A percentile compares a stretch with the other conserved stretches of the same genome.
Evolutionary conservation across 352 stramenopile genomes (phyloP).

Genomic region (Pythium vanterpoolii): DNA sequence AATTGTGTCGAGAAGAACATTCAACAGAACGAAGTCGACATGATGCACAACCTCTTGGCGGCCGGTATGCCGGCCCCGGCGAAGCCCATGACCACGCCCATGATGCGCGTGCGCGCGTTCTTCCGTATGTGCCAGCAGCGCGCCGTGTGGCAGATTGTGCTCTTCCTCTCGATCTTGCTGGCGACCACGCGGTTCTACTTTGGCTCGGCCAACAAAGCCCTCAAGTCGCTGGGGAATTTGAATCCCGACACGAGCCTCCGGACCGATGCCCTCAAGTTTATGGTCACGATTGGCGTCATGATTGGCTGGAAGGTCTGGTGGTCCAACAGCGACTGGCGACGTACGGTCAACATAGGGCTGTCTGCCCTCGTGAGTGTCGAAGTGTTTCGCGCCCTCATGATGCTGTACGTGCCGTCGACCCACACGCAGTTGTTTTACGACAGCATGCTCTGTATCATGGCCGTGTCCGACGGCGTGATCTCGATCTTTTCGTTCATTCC

Average conservation of each 20-base stretch:
- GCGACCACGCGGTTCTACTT: slow-evolving; percentile 59
- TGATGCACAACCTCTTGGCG: slow-evolving; percentile 24
- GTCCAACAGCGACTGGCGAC: slow-evolving; percentile 35
- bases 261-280: slow-evolving; percentile 44
- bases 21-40: slow-evolving; percentile 25
- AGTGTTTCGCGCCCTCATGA: slow-evolving; percentile 54
- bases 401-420: slow-evolving; percentile 43
- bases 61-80: slow-evolving; percentile 7
- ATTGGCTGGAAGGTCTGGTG: slow-evolving; percentile 51
- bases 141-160: slow-evolving; percentile 72
- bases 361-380: slow-evolving; percentile 42
- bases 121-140: slow-evolving; percentile 73
- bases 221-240: slow-evolving; percentile 33
- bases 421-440: slow-evolving; percentile 44
- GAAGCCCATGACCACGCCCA: slow-evolving; percentile 20
- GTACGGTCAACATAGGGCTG: slow-evolving; percentile 30
- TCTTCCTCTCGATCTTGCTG: slow-evolving; percentile 62
- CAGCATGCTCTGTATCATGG: slow-evolving; percentile 42
- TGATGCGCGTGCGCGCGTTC: slow-evolving; percentile 31
- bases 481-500: slow-evolving; percentile 70
- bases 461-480: slow-evolving; percentile 59
- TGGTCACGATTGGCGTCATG: slow-evolving; percentile 49
- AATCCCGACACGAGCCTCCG: slow-evolving; percentile 41
- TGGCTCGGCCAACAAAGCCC: slow-evolving; percentile 34
- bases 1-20: slow-evolving; percentile 56